A percentile compares a stretch with the other conserved stretches of the same genome.
These are phyloP conservation scores for Penicillium freii DNA, from an alignment of 2,329 filamentous ascomycete species.

Conservation along the genomic window DNA sequence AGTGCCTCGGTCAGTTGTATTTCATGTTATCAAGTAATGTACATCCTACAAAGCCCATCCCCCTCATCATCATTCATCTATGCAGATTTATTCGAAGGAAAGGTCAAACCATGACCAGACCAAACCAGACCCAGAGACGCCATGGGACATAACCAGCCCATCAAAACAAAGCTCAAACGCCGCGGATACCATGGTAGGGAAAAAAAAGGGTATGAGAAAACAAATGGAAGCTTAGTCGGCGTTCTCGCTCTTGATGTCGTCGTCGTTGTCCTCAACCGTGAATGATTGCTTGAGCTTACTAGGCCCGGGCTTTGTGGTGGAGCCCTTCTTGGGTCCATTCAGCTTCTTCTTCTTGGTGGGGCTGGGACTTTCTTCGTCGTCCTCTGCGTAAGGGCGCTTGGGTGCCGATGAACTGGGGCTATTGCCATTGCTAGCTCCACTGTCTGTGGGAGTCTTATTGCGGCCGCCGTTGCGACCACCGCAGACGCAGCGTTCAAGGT, in stretches of 20 bases:
- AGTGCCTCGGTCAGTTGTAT: conserved; percentile 12
- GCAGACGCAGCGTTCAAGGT: conserved; percentile 61
- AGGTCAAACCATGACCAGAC: conserved; percentile 11
- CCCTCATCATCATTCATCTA: conserved; percentile 29
- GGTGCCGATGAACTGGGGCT: conserved; percentile 34
- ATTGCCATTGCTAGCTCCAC: conserved; percentile 43
- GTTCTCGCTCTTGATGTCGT: conserved; percentile 39
- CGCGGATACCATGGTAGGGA: conserved; percentile 14
- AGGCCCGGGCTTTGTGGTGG: conserved; percentile 38
- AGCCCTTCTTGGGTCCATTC: conserved; percentile 38
- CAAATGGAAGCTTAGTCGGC: conserved; percentile 26
- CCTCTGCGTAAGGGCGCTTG: conserved; percentile 40
- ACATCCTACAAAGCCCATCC: conserved; percentile 22
- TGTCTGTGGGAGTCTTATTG: conserved; percentile 46
- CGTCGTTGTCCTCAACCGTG: conserved; percentile 35
- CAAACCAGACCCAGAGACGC: conserved; percentile 21
- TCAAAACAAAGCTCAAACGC: conserved; percentile 13
- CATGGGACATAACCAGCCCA: conserved; percentile 15
- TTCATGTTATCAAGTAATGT: conserved; percentile 26
- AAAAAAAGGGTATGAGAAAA: conserved; percentile 17
- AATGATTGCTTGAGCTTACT: conserved; percentile 46
- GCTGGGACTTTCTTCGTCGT: conserved; percentile 44
- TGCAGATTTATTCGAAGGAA: conserved; percentile 22
- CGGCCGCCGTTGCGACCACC: conserved; percentile 50
- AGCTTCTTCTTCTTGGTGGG: conserved; percentile 52